Percentiles rank a stretch among this genome's conserved stretches.
Conservation (phyloP, 2,329 filamentous ascomycete species). For the Fusarium concolor region DNA sequence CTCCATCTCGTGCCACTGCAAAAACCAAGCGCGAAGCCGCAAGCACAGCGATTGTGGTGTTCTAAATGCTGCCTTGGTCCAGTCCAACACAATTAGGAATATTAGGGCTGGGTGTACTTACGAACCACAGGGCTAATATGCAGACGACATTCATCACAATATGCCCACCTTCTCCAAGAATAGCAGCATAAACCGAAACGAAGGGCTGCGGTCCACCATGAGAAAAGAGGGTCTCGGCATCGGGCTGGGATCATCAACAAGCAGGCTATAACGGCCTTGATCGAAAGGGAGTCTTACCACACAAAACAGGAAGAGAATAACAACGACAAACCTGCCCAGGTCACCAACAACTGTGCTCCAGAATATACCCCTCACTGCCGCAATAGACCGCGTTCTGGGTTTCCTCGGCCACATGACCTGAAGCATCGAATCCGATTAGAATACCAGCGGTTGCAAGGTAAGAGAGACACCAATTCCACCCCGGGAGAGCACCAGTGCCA, state of each 20-base stretch:
- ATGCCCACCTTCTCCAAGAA: not conserved
- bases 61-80: too few species aligned
- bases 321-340: not conserved
- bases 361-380: not conserved
- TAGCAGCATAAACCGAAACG: not conserved
- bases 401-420: not conserved
- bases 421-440: not conserved
- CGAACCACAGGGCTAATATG: not conserved
- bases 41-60: not conserved
- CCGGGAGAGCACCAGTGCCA: not conserved
- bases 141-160: not conserved
- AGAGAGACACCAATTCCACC: not conserved
- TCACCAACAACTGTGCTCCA: conserved; percentile 4
- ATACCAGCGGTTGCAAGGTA: conserved; percentile 3
- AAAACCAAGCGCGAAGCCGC: not conserved
- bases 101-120: not conserved
- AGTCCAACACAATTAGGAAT: too few species aligned
- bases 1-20: not conserved
- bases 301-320: conserved; percentile 10
- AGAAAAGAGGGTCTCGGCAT: not conserved
- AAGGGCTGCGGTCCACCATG: conserved; percentile 1
- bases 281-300: not conserved
- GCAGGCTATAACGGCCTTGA: too few species aligned
- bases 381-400: not conserved
- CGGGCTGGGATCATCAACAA: not conserved